phyloP scores from a whole-genome alignment of 2,329 filamentous ascomycete genomes.

The Dryadomyces sulphureus region DNA sequence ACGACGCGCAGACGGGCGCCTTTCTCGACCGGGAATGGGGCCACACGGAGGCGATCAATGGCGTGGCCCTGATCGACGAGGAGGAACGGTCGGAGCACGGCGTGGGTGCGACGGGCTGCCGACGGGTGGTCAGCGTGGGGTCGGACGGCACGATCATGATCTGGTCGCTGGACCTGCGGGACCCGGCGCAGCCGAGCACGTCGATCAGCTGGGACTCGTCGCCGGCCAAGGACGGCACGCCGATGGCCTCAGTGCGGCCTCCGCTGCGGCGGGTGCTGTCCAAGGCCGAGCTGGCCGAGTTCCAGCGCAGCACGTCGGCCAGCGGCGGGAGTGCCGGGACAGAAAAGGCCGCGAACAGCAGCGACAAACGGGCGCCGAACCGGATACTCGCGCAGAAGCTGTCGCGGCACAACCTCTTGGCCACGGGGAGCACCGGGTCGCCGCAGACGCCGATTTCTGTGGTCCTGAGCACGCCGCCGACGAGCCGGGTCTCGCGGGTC shows the following conservation, averaged over 20 bases:
- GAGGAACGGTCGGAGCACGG: conserved; percentile 19
- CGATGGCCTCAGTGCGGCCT: conserved; percentile 41
- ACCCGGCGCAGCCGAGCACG: conserved; percentile 19
- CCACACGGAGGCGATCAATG: conserved; percentile 86
- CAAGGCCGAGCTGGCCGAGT: conserved; percentile 72
- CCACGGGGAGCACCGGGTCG: conserved; percentile 7
- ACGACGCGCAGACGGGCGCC: conserved; percentile 60
- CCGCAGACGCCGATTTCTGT: conserved; percentile 24
- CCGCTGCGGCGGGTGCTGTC: conserved; percentile 78
- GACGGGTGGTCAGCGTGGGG: conserved; percentile 57
- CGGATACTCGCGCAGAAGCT: conserved; percentile 37
- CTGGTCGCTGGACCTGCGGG: conserved; percentile 45
- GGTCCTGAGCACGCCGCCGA: conserved; percentile 27
- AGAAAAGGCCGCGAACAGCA: background rate
- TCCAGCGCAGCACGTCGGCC: conserved; percentile 37
- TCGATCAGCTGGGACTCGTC: conserved; percentile 23
- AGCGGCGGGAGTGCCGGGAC: conserved; percentile 6
- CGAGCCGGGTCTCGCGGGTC: too few relatives aligned
- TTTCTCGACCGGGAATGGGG: conserved; percentile 86
- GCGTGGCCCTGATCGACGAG: conserved; percentile 56
- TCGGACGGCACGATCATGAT: conserved; percentile 75
- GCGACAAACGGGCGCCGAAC: conserved; percentile 39
- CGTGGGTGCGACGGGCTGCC: conserved; percentile 18
- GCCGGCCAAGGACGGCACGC: conserved; percentile 26
- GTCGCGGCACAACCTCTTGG: conserved; percentile 33